These are phyloP conservation scores for Penicillium soppii DNA, from an alignment of 495 filamentous ascomycete genomes.

Conservation along the genomic window DNA sequence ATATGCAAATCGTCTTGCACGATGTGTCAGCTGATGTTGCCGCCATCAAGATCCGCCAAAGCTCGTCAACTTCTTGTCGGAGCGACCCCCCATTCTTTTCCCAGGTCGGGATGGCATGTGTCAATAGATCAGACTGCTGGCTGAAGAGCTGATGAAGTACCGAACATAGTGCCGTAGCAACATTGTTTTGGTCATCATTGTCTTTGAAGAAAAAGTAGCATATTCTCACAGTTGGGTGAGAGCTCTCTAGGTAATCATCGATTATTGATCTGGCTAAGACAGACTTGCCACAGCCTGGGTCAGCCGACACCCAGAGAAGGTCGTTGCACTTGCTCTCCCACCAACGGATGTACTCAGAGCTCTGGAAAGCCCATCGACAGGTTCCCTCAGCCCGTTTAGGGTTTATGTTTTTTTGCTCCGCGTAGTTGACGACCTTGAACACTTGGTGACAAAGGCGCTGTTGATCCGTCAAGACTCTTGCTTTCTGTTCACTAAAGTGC, in stretches of 20 bases:
- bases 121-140: constrained; percentile 22
- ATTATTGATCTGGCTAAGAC: constrained; percentile 39
- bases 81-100: constrained; percentile 24
- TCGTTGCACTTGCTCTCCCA: constrained; percentile 17
- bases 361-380: constrained; percentile 27
- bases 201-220: constrained; percentile 53
- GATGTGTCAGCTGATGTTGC: constrained; percentile 14
- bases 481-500: background rate
- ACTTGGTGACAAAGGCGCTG: constrained; percentile 22
- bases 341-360: constrained; percentile 33
- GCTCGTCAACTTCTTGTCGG: constrained; percentile 18
- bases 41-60: constrained; percentile 34
- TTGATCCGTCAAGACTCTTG: constrained; percentile 13
- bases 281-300: constrained; percentile 47
- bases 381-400: constrained; percentile 21
- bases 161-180: constrained; percentile 33
- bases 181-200: constrained; percentile 31
- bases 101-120: constrained; percentile 24
- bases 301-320: constrained; percentile 47
- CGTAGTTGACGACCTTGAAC: constrained; percentile 27
- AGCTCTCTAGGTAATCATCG: constrained; percentile 19
- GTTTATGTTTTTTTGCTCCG: constrained; percentile 29
- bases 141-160: constrained; percentile 43
- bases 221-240: constrained; percentile 12
- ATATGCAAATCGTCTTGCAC: constrained; percentile 30